Base-by-base conservation (phyloP, 768 basidiomycete genomes). In the Lentinula detonsa region DNA sequence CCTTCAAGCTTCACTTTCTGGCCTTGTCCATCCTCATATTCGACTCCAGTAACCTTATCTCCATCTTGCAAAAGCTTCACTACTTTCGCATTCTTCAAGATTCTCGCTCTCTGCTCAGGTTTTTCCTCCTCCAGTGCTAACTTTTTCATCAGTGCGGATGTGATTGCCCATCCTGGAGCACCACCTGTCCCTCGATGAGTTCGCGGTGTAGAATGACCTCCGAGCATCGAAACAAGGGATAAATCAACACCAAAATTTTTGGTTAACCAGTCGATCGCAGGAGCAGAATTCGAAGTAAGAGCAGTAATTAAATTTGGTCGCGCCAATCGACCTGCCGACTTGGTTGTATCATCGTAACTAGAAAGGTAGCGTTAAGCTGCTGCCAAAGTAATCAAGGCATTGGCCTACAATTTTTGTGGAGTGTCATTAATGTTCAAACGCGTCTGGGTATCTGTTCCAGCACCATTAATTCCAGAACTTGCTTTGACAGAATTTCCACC, bases 401-500 rank as follows among this genome's bases (percentile, higher is more conserved):
- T 49, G 33, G 59, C 67, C 45, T 57, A 68, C 67, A 68, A 70
- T 13, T 58, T 51, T 13, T 70, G 56, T 13, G 64, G 49, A 40
- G 54, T 65, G 42, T 68, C 69, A 16, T 57, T 23, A 8, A 69
- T 66, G 5, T 62, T 53, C 5, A 65, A 54, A 16, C 49, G 60
- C n/a, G 52, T 57, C 64, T 71, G 70, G 16, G 62, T 61, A 31
- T 61, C 63, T 5, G 66, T 71, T 10, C 61, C 63, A 9, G 69
- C 70, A 39, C 69, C 70, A 50, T 70, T 71, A 33, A 71, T 71
- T 7, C 70, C 70, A n/a, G 70, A 71, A 61, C 66, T 67, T 2
- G 70, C 70, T 57, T 71, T 71, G 11, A 71, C 65, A 16, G 60
- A 61, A 23, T 61, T 61, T 3, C 60, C 60, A 16, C 51, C 60